These are phyloP conservation scores for Phytophthora sansomeana DNA, from an alignment of 352 stramenopile species.

Conservation along the genomic window DNA sequence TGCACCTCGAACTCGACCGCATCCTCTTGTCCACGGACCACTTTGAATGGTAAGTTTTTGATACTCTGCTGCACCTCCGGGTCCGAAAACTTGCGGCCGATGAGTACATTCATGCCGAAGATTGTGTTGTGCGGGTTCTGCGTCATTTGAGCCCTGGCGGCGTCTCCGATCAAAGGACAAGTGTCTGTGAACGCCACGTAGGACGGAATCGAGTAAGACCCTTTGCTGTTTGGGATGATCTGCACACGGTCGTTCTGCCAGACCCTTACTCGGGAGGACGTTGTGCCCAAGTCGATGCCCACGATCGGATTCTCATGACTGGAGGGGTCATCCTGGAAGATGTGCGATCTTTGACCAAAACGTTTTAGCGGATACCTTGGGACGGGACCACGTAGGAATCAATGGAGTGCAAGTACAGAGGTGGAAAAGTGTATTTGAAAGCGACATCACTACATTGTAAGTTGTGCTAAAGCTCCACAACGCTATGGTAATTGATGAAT, in stretches of 20 bases:
- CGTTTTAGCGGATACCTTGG: too few relatives aligned
- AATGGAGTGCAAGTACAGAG: neutral
- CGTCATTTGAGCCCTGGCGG: neutral
- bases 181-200: conserved; percentile 2
- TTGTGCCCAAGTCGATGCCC: conserved; percentile 2
- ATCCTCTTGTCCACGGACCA: neutral
- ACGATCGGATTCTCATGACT: too few relatives aligned
- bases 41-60: neutral
- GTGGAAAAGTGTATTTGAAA: conserved; percentile 12
- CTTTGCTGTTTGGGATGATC: neutral
- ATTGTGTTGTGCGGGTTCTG: neutral
- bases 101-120: neutral
- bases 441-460: conserved; percentile 3
- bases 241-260: neutral
- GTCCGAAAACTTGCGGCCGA: neutral
- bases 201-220: neutral
- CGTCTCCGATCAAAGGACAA: neutral
- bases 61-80: conserved; percentile 6
- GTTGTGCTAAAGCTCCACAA: neutral
- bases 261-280: neutral
- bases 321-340: too few relatives aligned
- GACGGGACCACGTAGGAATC: too few relatives aligned
- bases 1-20: neutral
- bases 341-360: too few relatives aligned
- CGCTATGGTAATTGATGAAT: neutral